Percentiles rank a stretch among this genome's conserved stretches.
phyloP scores from a whole-genome alignment of 345 rosid genomes.

The Lumnitzera racemosa region DNA sequence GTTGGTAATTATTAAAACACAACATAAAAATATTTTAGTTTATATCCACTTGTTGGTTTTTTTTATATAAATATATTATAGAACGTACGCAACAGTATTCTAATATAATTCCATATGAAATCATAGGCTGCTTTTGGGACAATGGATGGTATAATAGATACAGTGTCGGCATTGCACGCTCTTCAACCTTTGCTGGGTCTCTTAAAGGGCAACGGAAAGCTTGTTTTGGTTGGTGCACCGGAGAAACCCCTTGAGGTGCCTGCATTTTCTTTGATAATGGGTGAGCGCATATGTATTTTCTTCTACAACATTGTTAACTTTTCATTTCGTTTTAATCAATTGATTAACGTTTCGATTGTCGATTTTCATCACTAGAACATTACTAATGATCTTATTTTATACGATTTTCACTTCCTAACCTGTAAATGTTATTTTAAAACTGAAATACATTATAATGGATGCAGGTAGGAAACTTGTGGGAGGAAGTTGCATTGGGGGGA shows the following conservation, averaged over 20 bases:
- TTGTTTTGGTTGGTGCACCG: constrained; percentile 34
- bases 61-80: no score
- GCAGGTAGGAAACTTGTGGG: constrained; percentile 37
- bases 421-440: background rate
- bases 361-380: no score
- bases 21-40: no score
- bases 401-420: no score
- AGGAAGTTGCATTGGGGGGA: constrained; percentile 44
- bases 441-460: background rate
- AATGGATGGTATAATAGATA: constrained; percentile 38
- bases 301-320: no score
- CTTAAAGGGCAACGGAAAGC: constrained; percentile 28
- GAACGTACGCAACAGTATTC: no score
- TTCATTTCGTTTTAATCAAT: no score
- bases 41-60: no score
- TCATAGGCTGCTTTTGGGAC: constrained; percentile 21
- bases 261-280: constrained; percentile 25
- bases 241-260: constrained; percentile 30
- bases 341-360: no score
- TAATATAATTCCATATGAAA: no score
- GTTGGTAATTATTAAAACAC: no score
- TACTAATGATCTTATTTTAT: no score
- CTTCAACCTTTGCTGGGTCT: constrained; percentile 26
- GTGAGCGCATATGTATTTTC: constrained; percentile 9
- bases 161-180: constrained; percentile 29